Evolutionary conservation across 2,329 filamentous ascomycete species (phyloP).

Genomic region (Colletotrichum sp.): DNA sequence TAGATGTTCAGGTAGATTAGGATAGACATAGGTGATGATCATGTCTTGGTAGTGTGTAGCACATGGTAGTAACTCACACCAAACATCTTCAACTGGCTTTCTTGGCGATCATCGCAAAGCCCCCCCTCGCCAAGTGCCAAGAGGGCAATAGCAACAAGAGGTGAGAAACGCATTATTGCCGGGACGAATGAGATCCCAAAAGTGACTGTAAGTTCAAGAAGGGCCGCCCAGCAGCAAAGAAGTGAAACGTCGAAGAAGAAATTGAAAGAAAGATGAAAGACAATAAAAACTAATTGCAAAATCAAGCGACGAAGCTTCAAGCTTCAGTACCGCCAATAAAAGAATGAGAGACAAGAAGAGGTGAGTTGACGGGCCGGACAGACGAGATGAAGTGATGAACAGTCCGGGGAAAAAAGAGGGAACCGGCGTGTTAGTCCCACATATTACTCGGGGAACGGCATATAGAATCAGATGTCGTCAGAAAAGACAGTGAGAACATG

Average conservation of each 20-base stretch:
- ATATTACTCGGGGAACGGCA: background rate
- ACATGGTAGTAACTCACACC: background rate
- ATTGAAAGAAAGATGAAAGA: background rate
- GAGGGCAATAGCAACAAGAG: background rate
- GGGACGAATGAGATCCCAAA: background rate
- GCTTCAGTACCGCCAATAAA: background rate
- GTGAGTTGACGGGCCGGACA: background rate
- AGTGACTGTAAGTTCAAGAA: background rate
- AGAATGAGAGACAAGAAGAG: background rate
- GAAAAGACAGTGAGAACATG: background rate
- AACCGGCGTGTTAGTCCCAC: background rate
- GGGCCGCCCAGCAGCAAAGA: conserved; percentile 5
- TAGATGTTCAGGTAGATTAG: background rate
- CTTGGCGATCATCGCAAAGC: conserved; percentile 15
- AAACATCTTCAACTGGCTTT: background rate
- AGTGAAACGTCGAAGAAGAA: background rate
- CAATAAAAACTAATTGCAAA: background rate
- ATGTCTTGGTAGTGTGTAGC: background rate
- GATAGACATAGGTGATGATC: background rate
- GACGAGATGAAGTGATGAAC: background rate
- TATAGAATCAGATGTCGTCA: background rate
- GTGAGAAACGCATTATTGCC: background rate
- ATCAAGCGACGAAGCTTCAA: conserved; percentile 1
- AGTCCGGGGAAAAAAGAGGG: background rate
- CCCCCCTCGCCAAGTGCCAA: conserved; percentile 10